Conservation (phyloP, 305 asterid species). For the Ilex paraguariensis region DNA sequence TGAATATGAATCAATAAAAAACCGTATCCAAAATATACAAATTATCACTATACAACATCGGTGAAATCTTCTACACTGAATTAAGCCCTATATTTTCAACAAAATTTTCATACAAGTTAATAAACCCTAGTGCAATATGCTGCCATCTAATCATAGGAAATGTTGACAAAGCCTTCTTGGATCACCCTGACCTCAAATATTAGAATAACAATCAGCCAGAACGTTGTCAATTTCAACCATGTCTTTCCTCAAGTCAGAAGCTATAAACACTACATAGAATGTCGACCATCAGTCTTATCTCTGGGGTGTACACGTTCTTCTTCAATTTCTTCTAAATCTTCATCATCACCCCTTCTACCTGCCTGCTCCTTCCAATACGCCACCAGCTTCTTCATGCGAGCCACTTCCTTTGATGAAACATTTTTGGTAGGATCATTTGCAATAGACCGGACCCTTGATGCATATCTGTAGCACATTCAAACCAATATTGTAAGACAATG, state of each 20-base stretch:
- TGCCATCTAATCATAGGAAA: too few species aligned
- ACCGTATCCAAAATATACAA: background rate
- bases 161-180: too few species aligned
- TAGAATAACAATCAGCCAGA: too few species aligned
- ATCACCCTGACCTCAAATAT: too few species aligned
- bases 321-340: conserved; percentile 80
- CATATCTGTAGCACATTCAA: conserved; percentile 49
- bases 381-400: conserved; percentile 72
- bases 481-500: background rate
- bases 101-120: too few species aligned
- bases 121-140: background rate
- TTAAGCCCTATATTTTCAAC: background rate
- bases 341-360: conserved; percentile 75
- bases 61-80: background rate
- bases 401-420: conserved; percentile 86
- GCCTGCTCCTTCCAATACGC: conserved; percentile 92
- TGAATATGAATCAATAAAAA: too few species aligned
- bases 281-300: conserved; percentile 59
- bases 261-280: conserved; percentile 38
- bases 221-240: too few species aligned
- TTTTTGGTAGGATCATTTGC: conserved; percentile 86
- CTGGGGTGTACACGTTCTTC: conserved; percentile 45
- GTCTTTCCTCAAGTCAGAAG: background rate
- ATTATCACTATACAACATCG: background rate
- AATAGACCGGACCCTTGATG: conserved; percentile 86